Evolutionary conservation across 495 filamentous ascomycete genomes (phyloP), one percentile per base, ranked within the genome.

Genomic region (Chlorociboria aeruginascens): DNA sequence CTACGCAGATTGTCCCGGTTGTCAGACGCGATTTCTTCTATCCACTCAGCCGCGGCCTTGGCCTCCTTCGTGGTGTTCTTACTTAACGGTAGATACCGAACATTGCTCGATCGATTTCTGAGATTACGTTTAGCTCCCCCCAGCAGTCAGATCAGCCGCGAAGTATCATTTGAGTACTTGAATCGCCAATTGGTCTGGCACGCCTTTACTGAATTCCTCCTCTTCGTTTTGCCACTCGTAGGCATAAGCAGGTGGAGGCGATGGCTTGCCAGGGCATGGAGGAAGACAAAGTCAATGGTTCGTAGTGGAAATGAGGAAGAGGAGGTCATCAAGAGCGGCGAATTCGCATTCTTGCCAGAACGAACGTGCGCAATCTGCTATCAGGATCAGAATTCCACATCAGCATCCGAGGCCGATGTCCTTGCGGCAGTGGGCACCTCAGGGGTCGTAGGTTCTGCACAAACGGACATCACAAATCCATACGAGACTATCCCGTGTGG

Each of bases 111-210:
- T 63, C 80, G 92, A 41, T 61, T 92, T 40, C 71, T 98, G 34
- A 77, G 86, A 45, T 83, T 98, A 61, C 83, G 92, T 20, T 78
- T 98, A 14, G 80, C 85, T 0, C 82, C 93, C 17, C 82, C 83
- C 12, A 86, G 82, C 12, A 83, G 74, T 54, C 84, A 93, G 54
- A 81, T 92, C 38, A 82, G 74, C 58, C 80, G 90, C 8, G 86
- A 97, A 64, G 89, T 98, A 12, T 89, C 83, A 0, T 96, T 98
- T 60, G 92, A 98, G 66, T 98, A 96, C 62, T 76, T 98, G 38
- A 98, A 98, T 61, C 82, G 92, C 11, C 92, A 98, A 64, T 76
- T 98, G 7, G 92, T 98, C 36, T 98, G 92, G 92, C 92, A 98
- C 61, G 92, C 92, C 13, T 96, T 98, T 57, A 98, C 92, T 20